These are phyloP conservation scores for Bimuria novae-zelandiae DNA, from an alignment of 2,329 filamentous ascomycete genomes.

Conservation along the genomic window DNA sequence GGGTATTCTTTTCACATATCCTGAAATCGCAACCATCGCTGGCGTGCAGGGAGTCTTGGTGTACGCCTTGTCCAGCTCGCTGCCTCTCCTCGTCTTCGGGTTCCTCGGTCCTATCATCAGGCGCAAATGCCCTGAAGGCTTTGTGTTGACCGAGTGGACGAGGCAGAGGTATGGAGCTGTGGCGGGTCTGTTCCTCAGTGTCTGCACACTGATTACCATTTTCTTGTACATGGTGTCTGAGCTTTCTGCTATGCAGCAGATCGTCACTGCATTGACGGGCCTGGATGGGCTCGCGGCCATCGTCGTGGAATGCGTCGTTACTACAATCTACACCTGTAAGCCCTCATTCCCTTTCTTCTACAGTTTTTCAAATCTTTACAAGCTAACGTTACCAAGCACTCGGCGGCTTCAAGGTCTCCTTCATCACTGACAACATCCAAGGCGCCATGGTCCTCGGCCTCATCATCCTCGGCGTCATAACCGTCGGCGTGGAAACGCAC, in stretches of 20 bases:
- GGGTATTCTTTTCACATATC: conserved; percentile 81
- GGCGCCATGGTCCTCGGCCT: conserved; percentile 76
- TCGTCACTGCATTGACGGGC: conserved; percentile 74
- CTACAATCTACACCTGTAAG: conserved; percentile 81
- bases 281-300: conserved; percentile 74
- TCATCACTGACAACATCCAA: conserved; percentile 82
- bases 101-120: conserved; percentile 77
- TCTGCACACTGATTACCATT: conserved; percentile 77
- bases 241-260: conserved; percentile 79
- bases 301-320: conserved; percentile 77
- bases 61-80: conserved; percentile 73
- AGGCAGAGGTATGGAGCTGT: conserved; percentile 74
- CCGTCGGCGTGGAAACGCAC: conserved; percentile 75
- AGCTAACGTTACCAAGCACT: too few species aligned
- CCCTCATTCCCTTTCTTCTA: too few species aligned
- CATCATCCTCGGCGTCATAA: conserved; percentile 75
- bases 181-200: conserved; percentile 73
- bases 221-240: conserved; percentile 89
- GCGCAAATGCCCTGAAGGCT: conserved; percentile 78
- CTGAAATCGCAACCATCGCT: conserved; percentile 76
- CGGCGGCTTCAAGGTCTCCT: conserved; percentile 82
- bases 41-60: conserved; percentile 79
- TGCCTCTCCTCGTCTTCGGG: conserved; percentile 76
- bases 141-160: conserved; percentile 84
- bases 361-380: too few species aligned